phyloP scores from a whole-genome alignment of 1,284 basidiomycete species.

The Ustilago vetiveriae region DNA sequence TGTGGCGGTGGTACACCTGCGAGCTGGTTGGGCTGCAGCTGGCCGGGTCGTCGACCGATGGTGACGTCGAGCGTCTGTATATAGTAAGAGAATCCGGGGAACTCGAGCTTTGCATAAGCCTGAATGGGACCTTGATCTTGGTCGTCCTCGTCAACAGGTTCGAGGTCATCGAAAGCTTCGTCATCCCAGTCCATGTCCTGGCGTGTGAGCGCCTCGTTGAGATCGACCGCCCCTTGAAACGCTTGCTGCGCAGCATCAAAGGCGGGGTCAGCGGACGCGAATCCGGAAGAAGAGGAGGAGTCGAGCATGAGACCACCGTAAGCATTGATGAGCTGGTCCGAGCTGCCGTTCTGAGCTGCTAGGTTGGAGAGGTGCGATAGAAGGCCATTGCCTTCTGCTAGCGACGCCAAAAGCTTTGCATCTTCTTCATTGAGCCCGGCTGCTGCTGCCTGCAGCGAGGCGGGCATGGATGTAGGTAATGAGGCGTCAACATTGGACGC shows the following conservation, averaged over 20 bases:
- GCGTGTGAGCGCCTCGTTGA: constrained; percentile 41
- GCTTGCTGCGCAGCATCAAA: constrained; percentile 18
- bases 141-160: constrained; percentile 40
- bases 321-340: constrained; percentile 21
- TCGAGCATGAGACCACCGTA: constrained; percentile 26
- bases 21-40: constrained; percentile 37
- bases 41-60: constrained; percentile 72
- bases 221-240: constrained; percentile 40
- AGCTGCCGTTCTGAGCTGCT: constrained; percentile 25
- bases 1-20: constrained; percentile 32
- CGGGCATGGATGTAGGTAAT: constrained; percentile 17
- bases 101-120: constrained; percentile 91
- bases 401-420: constrained; percentile 51
- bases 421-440: constrained; percentile 50
- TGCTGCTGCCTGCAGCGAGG: constrained; percentile 18
- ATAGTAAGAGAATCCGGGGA: constrained; percentile 87
- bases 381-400: constrained; percentile 46
- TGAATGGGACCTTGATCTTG: constrained; percentile 72
- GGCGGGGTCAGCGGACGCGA: neutral
- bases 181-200: constrained; percentile 46
- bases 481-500: constrained; percentile 1
- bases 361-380: constrained; percentile 34
- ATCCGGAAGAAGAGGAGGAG: constrained; percentile 5
- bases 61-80: constrained; percentile 80
- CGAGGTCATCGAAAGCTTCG: constrained; percentile 35